Conservation (phyloP, 2,329 filamentous ascomycete genomes). For the Rutstroemia sp. region DNA sequence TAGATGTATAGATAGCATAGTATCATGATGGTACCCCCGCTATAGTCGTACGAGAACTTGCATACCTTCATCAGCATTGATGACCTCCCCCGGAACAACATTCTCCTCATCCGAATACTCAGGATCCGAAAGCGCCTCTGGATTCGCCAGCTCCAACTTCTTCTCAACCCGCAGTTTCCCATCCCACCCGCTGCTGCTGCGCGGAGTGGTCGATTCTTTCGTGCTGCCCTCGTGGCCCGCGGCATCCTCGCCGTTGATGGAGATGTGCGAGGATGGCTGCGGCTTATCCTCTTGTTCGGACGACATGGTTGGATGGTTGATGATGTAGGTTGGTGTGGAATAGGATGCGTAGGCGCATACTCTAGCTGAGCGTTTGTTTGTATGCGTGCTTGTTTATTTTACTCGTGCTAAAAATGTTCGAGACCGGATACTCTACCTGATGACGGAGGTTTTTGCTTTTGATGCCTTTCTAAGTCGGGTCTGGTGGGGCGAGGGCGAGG, state of each 20-base stretch:
- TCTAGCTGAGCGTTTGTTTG: background rate
- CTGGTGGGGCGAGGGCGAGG: background rate
- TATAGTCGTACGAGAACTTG: background rate
- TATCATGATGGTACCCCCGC: background rate
- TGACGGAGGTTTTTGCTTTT: background rate
- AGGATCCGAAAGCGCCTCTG: slow-evolving; percentile 74
- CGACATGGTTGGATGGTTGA: background rate
- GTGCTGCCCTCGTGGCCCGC: slow-evolving; percentile 23
- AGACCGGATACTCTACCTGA: background rate
- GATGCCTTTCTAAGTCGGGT: background rate
- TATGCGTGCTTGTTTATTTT: background rate
- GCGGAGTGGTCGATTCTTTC: slow-evolving; percentile 17
- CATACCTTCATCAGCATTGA: slow-evolving; percentile 73
- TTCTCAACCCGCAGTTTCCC: slow-evolving; percentile 68
- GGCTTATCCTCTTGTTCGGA: slow-evolving; percentile 19
- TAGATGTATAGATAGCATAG: background rate
- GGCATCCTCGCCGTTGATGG: slow-evolving; percentile 19
- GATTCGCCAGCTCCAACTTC: slow-evolving; percentile 62
- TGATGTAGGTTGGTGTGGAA: background rate
- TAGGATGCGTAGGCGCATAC: background rate
- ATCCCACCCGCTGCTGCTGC: slow-evolving; percentile 70
- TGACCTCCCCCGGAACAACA: slow-evolving; percentile 63
- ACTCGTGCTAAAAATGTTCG: background rate
- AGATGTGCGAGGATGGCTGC: slow-evolving; percentile 20
- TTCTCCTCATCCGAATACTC: slow-evolving; percentile 75